These are phyloP conservation scores for Hericium erinaceus DNA, from an alignment of 768 basidiomycete genomes.

Conservation along the genomic window DNA sequence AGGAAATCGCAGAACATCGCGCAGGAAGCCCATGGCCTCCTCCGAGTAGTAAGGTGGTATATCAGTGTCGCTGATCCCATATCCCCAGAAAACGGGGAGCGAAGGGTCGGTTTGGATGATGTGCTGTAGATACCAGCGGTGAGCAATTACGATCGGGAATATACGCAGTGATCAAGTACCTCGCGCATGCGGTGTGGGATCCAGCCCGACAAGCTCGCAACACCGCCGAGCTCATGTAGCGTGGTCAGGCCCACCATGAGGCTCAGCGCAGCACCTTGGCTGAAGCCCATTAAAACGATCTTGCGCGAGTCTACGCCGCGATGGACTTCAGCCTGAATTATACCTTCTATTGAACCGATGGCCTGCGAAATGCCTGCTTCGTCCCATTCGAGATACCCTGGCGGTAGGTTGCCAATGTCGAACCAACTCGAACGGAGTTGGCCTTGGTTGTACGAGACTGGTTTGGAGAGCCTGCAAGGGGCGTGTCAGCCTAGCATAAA, in stretches of 20 bases:
- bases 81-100: slow-evolving; percentile 34
- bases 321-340: slow-evolving; percentile 31
- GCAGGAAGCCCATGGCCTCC: slow-evolving; percentile 25
- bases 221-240: slow-evolving; percentile 33
- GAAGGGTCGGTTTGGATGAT: slow-evolving; percentile 25
- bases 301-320: slow-evolving; percentile 25
- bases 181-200: slow-evolving; percentile 29
- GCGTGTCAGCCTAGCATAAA: too few relatives aligned
- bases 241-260: slow-evolving; percentile 31
- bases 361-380: slow-evolving; percentile 26
- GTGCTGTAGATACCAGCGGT: slow-evolving; percentile 13
- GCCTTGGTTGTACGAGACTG: slow-evolving; percentile 23
- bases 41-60: slow-evolving; percentile 28
- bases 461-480: slow-evolving; percentile 6
- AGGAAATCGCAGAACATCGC: slow-evolving; percentile 19
- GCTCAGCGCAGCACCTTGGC: slow-evolving; percentile 33
- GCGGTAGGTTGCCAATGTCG: slow-evolving; percentile 29
- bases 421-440: slow-evolving; percentile 33
- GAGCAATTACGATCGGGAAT: neutral
- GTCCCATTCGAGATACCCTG: slow-evolving; percentile 27
- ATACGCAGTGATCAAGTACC: slow-evolving; percentile 14
- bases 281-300: slow-evolving; percentile 34
- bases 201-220: slow-evolving; percentile 38
- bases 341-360: slow-evolving; percentile 25
- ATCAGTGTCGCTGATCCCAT: slow-evolving; percentile 28